Conservation (phyloP, 805 yeast species). For the Candida quercuum region DNA sequence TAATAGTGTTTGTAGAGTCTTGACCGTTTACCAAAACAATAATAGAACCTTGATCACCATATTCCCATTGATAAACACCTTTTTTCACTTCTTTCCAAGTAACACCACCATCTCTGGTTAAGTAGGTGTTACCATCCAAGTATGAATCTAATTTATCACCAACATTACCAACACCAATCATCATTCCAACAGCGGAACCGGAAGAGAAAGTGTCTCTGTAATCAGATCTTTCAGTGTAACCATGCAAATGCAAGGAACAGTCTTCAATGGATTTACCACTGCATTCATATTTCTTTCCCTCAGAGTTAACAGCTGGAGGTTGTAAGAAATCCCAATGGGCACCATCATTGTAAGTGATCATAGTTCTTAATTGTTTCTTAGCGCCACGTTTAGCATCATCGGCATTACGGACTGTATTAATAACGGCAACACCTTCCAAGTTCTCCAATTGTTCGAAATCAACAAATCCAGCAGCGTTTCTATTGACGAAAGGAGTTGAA, state of each 20-base stretch:
- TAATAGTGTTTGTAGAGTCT: conserved; percentile 51
- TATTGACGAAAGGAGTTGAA: conserved; percentile 64
- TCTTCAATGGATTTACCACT: conserved; percentile 40
- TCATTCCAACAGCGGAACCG: conserved; percentile 80
- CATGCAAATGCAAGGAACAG: conserved; percentile 83
- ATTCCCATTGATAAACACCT: conserved; percentile 88
- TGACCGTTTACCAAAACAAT: conserved; percentile 62
- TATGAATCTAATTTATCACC: conserved; percentile 51
- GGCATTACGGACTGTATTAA: conserved; percentile 62
- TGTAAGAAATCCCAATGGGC: conserved; percentile 71
- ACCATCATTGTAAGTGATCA: conserved; percentile 86
- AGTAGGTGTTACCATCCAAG: conserved; percentile 59
- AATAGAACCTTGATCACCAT: conserved; percentile 90
- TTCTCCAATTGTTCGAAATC: conserved; percentile 84
- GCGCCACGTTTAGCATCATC: conserved; percentile 38
- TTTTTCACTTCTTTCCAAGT: conserved; percentile 78
- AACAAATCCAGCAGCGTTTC: conserved; percentile 69
- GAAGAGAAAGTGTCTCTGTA: conserved; percentile 83
- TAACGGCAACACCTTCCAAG: conserved; percentile 77
- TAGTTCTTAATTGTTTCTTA: conserved; percentile 58
- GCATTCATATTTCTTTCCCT: conserved; percentile 55
- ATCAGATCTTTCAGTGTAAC: conserved; percentile 84
- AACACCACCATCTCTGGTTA: conserved; percentile 87
- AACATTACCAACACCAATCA: conserved; percentile 92
- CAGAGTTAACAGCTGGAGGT: conserved; percentile 65